Evolutionary conservation across 768 basidiomycete genomes (phyloP).

Genomic region (Hypsizygus marmoreus): DNA sequence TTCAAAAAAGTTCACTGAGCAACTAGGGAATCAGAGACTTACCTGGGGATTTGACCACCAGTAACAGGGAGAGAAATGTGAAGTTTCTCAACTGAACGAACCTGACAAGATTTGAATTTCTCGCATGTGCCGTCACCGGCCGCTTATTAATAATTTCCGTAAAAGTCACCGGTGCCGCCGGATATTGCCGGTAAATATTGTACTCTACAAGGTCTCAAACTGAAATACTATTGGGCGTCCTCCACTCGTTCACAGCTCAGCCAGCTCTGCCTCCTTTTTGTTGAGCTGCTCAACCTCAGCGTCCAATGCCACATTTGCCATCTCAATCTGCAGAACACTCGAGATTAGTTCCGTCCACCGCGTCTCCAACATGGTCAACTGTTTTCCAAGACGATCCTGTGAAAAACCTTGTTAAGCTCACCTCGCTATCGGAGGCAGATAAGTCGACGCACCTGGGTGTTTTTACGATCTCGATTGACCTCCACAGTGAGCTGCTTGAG

Average conservation of each 20-base stretch:
- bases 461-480: slow-evolving; percentile 88
- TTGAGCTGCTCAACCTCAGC: slow-evolving; percentile 70
- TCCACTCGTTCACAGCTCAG: slow-evolving; percentile 33
- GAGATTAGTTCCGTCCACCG: slow-evolving; percentile 94
- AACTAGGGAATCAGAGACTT: slow-evolving; percentile 1
- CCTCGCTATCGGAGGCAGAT: slow-evolving; percentile 1
- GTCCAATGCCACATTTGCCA: slow-evolving; percentile 90
- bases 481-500: slow-evolving; percentile 78
- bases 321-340: slow-evolving; percentile 88
- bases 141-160: slow-evolving; percentile 12
- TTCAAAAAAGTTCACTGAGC: background rate
- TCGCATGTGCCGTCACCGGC: slow-evolving; percentile 13
- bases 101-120: slow-evolving; percentile 17
- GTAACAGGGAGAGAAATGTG: slow-evolving; percentile 25
- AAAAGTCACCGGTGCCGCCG: slow-evolving; percentile 17
- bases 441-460: slow-evolving; percentile 61
- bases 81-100: slow-evolving; percentile 20
- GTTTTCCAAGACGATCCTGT: slow-evolving; percentile 77
- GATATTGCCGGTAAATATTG: background rate
- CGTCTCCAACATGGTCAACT: slow-evolving; percentile 79
- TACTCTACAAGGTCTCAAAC: background rate
- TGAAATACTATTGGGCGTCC: background rate
- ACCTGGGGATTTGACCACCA: slow-evolving; percentile 44
- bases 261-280: slow-evolving; percentile 62
- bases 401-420: background rate